phyloP scores from a whole-genome alignment of 257 asterid species.

The Nicotiana attenuata region DNA sequence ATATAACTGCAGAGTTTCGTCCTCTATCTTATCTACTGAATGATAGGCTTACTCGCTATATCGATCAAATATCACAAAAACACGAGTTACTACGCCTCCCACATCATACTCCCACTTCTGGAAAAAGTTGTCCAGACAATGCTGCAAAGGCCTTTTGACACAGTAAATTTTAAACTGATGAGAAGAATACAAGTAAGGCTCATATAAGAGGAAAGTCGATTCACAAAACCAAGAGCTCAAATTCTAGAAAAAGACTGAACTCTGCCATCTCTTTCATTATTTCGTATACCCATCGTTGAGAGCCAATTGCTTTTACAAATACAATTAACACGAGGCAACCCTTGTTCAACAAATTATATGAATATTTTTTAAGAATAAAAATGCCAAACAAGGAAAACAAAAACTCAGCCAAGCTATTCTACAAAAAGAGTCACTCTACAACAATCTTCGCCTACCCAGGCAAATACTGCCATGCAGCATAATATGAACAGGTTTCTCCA shows the following conservation, averaged over 20 bases:
- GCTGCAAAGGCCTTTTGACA: neutral
- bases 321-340: neutral
- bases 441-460: conserved; percentile 11
- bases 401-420: conserved; percentile 11
- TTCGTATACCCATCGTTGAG: neutral
- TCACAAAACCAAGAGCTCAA: neutral
- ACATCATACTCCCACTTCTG: neutral
- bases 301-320: neutral
- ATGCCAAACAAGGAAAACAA: neutral
- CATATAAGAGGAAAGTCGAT: neutral
- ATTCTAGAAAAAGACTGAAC: neutral
- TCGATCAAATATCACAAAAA: neutral
- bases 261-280: neutral
- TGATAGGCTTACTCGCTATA: neutral
- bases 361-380: neutral
- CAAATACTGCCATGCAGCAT: conserved; percentile 7
- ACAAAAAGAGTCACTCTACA: conserved; percentile 7
- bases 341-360: neutral
- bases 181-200: neutral
- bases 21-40: neutral
- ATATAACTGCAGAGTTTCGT: neutral
- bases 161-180: neutral
- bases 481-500: conserved; percentile 14
- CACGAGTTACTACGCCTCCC: neutral
- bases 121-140: neutral